Evolutionary conservation across 2,329 filamentous ascomycete genomes (phyloP).

Genomic region (Sarocladium brachiariae): DNA sequence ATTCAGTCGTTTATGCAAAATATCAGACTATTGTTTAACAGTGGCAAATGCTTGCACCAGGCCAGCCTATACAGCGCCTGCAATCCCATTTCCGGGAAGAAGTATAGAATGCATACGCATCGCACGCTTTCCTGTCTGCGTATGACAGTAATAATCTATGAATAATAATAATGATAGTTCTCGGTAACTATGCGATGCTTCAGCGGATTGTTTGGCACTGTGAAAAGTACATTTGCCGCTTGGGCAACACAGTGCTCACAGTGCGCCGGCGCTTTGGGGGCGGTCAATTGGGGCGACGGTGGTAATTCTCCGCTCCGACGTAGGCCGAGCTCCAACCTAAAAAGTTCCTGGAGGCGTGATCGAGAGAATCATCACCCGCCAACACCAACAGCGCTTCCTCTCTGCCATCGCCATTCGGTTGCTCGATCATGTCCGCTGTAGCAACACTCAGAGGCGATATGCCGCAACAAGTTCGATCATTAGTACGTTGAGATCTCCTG

Average conservation of each 20-base stretch:
- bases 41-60: no score
- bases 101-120: no score
- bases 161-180: no score
- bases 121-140: no score
- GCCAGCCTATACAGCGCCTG: no score
- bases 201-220: background rate
- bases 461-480: slow-evolving; percentile 50
- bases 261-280: background rate
- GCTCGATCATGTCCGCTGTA: slow-evolving; percentile 32
- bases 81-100: no score
- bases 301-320: slow-evolving; percentile 27
- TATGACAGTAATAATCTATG: no score
- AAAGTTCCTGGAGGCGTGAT: slow-evolving; percentile 11
- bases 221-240: background rate
- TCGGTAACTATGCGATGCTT: no score
- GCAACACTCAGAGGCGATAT: slow-evolving; percentile 42
- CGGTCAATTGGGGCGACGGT: slow-evolving; percentile 3
- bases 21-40: no score
- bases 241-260: background rate
- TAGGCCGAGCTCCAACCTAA: slow-evolving; percentile 7
- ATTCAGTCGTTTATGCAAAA: no score
- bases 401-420: slow-evolving; percentile 8
- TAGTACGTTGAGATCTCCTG: slow-evolving; percentile 34
- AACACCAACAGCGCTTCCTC: slow-evolving; percentile 1
- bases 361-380: slow-evolving; percentile 9